A percentile compares a stretch with the other conserved stretches of the same genome.
These are phyloP conservation scores for Aspergillus sojae DNA, from an alignment of 2,329 filamentous ascomycete species.

Conservation along the genomic window DNA sequence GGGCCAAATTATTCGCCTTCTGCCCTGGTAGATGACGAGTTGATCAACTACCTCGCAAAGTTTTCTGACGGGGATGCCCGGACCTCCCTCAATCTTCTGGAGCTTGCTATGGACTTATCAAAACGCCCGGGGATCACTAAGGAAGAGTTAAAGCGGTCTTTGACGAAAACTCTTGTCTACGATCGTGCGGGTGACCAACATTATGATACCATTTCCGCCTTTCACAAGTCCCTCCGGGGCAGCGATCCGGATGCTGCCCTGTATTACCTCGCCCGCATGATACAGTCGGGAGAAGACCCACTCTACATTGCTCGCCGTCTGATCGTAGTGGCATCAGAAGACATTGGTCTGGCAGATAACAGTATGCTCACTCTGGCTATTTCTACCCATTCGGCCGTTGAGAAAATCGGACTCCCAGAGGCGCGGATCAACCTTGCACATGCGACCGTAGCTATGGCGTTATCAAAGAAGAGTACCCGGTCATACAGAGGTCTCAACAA, in stretches of 20 bases:
- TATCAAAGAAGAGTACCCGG: conserved; percentile 83
- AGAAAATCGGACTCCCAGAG: conserved; percentile 95
- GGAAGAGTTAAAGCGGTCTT: conserved; percentile 74
- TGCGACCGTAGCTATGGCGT: conserved; percentile 75
- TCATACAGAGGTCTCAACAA: conserved; percentile 82
- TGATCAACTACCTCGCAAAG: conserved; percentile 78
- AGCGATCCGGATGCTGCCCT: conserved; percentile 83
- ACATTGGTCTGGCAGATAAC: conserved; percentile 88
- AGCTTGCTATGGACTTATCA: conserved; percentile 80
- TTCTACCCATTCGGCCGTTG: conserved; percentile 80
- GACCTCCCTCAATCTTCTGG: conserved; percentile 88
- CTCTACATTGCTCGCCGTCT: conserved; percentile 90
- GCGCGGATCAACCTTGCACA: conserved; percentile 91
- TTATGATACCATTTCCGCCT: conserved; percentile 95
- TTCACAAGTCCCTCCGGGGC: conserved; percentile 93
- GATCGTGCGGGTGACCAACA: conserved; percentile 94
- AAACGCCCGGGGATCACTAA: conserved; percentile 67
- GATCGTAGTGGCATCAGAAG: conserved; percentile 92
- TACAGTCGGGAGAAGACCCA: conserved; percentile 91
- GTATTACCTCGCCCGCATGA: conserved; percentile 95
- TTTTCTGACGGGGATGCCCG: conserved; percentile 93
- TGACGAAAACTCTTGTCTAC: conserved; percentile 93
- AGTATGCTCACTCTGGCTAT: conserved; percentile 81
- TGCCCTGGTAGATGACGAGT: conserved; percentile 70
- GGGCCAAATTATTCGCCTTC: conserved; percentile 52